Conservation (phyloP, 208 protist species). For the Phytomonas sp. region DNA sequence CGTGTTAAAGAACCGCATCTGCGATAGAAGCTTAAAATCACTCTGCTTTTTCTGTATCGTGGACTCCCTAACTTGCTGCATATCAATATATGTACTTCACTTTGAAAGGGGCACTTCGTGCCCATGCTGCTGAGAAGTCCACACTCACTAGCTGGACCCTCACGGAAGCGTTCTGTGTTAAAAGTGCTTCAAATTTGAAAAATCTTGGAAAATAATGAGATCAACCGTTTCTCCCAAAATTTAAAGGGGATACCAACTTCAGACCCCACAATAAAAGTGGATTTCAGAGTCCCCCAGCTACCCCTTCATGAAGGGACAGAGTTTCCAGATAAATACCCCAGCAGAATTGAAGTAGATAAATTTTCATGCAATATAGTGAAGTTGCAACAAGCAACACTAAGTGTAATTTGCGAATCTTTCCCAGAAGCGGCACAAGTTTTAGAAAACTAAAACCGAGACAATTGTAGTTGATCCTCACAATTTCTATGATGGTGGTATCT, state of each 20-base stretch:
- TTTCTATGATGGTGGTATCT: neutral
- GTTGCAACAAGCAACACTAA: slow-evolving; percentile 46
- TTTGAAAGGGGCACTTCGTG: neutral
- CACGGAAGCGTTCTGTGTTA: neutral
- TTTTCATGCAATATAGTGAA: slow-evolving; percentile 44
- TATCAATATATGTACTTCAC: neutral
- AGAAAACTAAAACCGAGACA: slow-evolving; percentile 22
- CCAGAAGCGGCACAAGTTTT: slow-evolving; percentile 38
- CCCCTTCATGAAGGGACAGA: neutral
- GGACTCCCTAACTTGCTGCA: neutral
- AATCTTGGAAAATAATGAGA: neutral
- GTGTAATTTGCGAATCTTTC: slow-evolving; percentile 29
- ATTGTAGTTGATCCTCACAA: neutral
- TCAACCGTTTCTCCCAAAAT: neutral
- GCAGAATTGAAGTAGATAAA: slow-evolving; percentile 24
- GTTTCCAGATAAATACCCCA: slow-evolving; percentile 15
- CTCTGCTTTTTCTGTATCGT: neutral
- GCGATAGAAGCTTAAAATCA: slow-evolving; percentile 6
- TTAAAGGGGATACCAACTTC: neutral
- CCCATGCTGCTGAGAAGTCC: neutral
- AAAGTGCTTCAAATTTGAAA: neutral
- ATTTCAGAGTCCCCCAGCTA: neutral
- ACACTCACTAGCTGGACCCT: neutral
- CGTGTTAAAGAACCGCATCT: slow-evolving; percentile 21
- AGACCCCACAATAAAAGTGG: neutral